Evolutionary conservation across 2,329 filamentous ascomycete species (phyloP).

Genomic region (Zymoseptoria passerinii): DNA sequence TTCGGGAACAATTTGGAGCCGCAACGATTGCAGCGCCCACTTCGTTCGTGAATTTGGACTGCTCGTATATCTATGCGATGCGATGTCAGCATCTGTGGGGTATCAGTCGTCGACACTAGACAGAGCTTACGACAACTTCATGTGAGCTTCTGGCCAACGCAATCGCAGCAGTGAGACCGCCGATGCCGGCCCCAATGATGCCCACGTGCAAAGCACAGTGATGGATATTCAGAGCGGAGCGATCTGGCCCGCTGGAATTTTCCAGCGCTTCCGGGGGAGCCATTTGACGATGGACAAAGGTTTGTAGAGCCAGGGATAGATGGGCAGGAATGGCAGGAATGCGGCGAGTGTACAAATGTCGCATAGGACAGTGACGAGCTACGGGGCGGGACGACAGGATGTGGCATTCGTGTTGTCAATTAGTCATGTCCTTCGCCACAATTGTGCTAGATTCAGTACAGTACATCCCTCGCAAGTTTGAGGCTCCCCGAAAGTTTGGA

Average conservation of each 20-base stretch:
- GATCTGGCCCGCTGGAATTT: background rate
- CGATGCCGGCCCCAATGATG: constrained; percentile 1
- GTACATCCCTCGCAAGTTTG: too few relatives aligned
- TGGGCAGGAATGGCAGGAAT: background rate
- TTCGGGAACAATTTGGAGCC: background rate
- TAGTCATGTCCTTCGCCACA: too few relatives aligned
- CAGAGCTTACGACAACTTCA: background rate
- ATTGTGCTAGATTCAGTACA: too few relatives aligned
- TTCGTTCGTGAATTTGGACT: background rate
- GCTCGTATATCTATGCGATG: background rate
- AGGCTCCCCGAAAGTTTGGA: too few relatives aligned
- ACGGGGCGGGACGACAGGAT: too few relatives aligned
- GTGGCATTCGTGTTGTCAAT: too few relatives aligned
- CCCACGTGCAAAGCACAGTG: background rate
- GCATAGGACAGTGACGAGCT: too few relatives aligned
- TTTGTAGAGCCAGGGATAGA: background rate
- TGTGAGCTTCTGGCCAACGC: background rate
- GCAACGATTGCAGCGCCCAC: constrained; percentile 1
- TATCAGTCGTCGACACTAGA: background rate
- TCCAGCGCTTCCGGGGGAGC: background rate
- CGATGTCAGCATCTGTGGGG: background rate
- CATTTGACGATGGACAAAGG: background rate
- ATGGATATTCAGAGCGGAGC: background rate
- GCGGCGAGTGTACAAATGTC: background rate
- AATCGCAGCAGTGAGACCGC: background rate